Conservation (phyloP, 768 basidiomycete genomes). For the Boletus rubescentipes region DNA sequence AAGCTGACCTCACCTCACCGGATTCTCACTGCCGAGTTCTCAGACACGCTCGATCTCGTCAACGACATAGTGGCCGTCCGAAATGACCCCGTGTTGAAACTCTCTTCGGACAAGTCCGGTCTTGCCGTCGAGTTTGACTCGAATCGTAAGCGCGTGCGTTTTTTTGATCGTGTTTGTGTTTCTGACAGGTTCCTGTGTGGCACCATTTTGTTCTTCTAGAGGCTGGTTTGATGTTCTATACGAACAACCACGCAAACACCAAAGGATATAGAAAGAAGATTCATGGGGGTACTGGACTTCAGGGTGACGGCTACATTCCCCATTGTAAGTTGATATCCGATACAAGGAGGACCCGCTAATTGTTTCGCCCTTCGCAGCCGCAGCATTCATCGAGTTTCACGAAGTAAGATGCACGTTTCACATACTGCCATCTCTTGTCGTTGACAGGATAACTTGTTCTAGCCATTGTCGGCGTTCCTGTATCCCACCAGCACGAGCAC, state of each 20-base stretch:
- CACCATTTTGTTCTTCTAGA: conserved; percentile 39
- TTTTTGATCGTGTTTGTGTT: not conserved
- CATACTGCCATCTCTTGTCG: not conserved
- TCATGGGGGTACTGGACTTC: conserved; percentile 68
- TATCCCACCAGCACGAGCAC: conserved; percentile 53
- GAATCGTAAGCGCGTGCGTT: conserved; percentile 54
- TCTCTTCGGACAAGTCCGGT: conserved; percentile 58
- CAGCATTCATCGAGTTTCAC: conserved; percentile 70
- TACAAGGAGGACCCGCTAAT: not conserved
- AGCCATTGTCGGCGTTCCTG: conserved; percentile 65
- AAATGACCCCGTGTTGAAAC: conserved; percentile 47
- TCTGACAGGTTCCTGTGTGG: not conserved
- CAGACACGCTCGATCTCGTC: conserved; percentile 44
- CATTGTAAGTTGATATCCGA: conserved; percentile 42
- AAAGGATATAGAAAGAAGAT: conserved; percentile 63
- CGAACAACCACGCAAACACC: conserved; percentile 52
- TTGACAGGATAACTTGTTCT: not conserved
- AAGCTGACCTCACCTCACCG: conserved; percentile 44
- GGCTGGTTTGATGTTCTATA: conserved; percentile 74
- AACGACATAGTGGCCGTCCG: conserved; percentile 31
- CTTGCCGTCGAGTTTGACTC: conserved; percentile 60
- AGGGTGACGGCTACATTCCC: conserved; percentile 57
- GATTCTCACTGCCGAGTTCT: conserved; percentile 43
- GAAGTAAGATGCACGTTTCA: conserved; percentile 37
- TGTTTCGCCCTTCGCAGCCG: conserved; percentile 38